Conservation (phyloP, 164 flowering plant genomes). For the Vitis labrusca region DNA sequence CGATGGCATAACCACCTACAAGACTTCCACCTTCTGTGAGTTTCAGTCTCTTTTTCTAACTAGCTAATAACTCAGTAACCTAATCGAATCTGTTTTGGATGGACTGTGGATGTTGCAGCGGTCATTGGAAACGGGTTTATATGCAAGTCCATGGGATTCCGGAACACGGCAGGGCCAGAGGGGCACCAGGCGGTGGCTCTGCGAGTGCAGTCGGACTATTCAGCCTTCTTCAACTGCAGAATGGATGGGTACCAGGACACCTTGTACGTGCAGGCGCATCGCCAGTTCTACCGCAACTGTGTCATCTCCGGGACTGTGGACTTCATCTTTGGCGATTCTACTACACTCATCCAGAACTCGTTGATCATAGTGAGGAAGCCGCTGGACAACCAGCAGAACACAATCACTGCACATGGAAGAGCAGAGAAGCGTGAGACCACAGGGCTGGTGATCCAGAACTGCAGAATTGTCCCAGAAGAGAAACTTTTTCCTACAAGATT, state of each 20-base stretch:
- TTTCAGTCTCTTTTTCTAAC: not conserved
- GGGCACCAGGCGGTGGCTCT: conserved; percentile 20
- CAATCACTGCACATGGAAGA: conserved; percentile 11
- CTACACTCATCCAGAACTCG: conserved; percentile 13
- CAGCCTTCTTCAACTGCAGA: conserved; percentile 7
- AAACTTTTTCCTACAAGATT: conserved; percentile 4
- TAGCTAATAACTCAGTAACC: too few species aligned
- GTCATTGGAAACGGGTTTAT: not conserved
- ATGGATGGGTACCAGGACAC: conserved; percentile 18
- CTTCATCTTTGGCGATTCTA: conserved; percentile 17
- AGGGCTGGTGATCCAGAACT: conserved; percentile 11
- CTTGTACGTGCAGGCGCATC: conserved; percentile 6
- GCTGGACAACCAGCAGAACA: conserved; percentile 8
- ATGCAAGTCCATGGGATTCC: not conserved
- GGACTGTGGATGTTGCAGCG: not conserved
- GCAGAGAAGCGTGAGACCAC: not conserved
- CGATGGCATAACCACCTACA: conserved; percentile 32
- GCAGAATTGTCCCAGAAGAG: conserved; percentile 12
- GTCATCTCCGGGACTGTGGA: conserved; percentile 15
- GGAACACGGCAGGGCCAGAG: conserved; percentile 4
- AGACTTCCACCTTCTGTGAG: conserved; percentile 56
- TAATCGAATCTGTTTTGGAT: not conserved
- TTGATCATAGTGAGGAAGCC: conserved; percentile 1
- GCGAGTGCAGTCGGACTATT: not conserved
- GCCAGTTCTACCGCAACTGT: conserved; percentile 19